Evolutionary conservation across 1,139 yeast species (phyloP).

Genomic region (Hyphopichia khmerensis): DNA sequence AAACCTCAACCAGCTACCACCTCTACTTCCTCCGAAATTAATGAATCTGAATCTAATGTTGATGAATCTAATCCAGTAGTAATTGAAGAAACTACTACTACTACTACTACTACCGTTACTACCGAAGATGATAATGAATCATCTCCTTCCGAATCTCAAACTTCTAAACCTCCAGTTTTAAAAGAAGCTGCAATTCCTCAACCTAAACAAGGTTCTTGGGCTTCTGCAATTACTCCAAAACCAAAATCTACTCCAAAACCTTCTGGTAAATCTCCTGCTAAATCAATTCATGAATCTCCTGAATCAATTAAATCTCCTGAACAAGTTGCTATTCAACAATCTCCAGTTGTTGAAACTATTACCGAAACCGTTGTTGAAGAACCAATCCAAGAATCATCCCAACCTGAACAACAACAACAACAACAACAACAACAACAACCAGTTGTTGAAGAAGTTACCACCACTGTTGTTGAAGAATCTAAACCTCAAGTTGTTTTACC

Average conservation of each 20-base stretch:
- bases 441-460: constrained; percentile 9
- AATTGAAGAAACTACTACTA: constrained; percentile 7
- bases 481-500: constrained; percentile 68
- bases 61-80: constrained; percentile 7
- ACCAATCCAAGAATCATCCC: constrained; percentile 8
- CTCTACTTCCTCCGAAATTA: constrained; percentile 5
- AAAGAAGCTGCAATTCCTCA: constrained; percentile 31
- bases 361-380: constrained; percentile 11
- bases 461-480: constrained; percentile 7
- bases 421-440: too few relatives aligned
- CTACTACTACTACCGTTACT: constrained; percentile 9
- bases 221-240: constrained; percentile 59
- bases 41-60: constrained; percentile 9
- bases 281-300: constrained; percentile 2
- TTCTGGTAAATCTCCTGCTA: constrained; percentile 6
- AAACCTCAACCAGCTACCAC: constrained; percentile 17
- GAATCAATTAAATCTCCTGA: constrained; percentile 4
- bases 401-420: constrained; percentile 8
- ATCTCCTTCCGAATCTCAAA: neutral
- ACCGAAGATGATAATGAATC: constrained; percentile 8
- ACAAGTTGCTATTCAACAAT: constrained; percentile 12
- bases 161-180: constrained; percentile 22
- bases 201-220: constrained; percentile 50
- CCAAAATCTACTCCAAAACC: constrained; percentile 33
- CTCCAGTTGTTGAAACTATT: constrained; percentile 12